A percentile compares a stretch with the other conserved stretches of the same genome.
These are phyloP conservation scores for Echium plantagineum DNA, from an alignment of 257 asterid species.

Conservation along the genomic window DNA sequence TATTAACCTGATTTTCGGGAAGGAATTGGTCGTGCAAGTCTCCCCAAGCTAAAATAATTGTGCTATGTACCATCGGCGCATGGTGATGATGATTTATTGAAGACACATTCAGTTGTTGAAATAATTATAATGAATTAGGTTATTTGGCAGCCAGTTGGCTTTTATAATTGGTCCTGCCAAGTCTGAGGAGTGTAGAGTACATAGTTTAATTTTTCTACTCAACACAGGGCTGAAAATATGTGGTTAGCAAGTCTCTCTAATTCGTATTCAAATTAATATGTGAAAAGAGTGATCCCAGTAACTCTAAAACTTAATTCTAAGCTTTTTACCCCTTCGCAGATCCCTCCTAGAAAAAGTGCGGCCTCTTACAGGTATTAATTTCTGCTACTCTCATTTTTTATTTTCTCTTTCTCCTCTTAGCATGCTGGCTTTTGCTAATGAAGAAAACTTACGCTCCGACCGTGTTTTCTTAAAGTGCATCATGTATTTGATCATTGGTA, in stretches of 20 bases:
- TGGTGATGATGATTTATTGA: not conserved
- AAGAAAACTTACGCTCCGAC: not conserved
- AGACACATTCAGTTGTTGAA: too few species aligned
- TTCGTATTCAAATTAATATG: not conserved
- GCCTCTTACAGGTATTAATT: constrained; percentile 83
- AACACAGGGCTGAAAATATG: not conserved
- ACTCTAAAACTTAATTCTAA: constrained; percentile 4
- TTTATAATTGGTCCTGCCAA: not conserved
- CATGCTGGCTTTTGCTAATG: not conserved
- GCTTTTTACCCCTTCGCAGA: constrained; percentile 37
- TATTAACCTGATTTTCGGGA: too few species aligned
- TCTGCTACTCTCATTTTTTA: constrained; percentile 1
- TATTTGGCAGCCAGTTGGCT: not conserved
- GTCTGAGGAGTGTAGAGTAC: not conserved
- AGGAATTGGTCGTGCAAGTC: too few species aligned
- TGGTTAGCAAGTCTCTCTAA: not conserved
- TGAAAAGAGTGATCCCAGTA: not conserved
- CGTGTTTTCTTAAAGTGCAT: not conserved
- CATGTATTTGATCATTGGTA: not conserved
- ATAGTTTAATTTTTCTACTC: not conserved
- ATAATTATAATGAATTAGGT: not conserved
- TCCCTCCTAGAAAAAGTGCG: constrained; percentile 87
- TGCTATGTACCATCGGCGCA: not conserved
- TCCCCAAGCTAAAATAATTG: too few species aligned
- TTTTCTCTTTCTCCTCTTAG: not conserved